Conservation (phyloP, 2,329 filamentous ascomycete genomes). For the Scolecobasidium constrictum region DNA sequence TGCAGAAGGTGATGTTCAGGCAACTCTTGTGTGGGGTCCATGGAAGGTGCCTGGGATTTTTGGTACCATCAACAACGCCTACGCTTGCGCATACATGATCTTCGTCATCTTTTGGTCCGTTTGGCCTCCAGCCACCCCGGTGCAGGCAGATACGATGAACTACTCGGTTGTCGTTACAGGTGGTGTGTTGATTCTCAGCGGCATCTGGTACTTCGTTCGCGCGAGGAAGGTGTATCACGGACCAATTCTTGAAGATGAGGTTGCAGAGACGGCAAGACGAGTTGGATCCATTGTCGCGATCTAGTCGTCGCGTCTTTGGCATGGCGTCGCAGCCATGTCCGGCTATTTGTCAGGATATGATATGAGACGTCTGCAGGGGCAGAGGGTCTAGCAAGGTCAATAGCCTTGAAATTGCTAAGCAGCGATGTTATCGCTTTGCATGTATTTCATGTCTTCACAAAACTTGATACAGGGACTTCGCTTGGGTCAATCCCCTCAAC, state of each 20-base stretch:
- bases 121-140: constrained; percentile 30
- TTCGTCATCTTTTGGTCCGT: constrained; percentile 48
- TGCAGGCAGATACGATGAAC: constrained; percentile 31
- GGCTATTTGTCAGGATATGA: too few species aligned
- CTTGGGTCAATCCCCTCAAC: too few species aligned
- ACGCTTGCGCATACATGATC: constrained; percentile 41
- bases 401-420: too few species aligned
- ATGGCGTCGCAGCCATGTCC: too few species aligned
- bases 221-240: constrained; percentile 26
- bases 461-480: too few species aligned
- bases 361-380: too few species aligned
- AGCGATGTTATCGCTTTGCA: too few species aligned
- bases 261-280: constrained; percentile 17
- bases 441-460: too few species aligned
- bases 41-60: constrained; percentile 41
- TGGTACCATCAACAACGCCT: constrained; percentile 43
- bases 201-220: constrained; percentile 24
- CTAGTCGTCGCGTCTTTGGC: too few species aligned
- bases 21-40: constrained; percentile 41
- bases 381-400: too few species aligned
- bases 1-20: constrained; percentile 15
- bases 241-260: constrained; percentile 25
- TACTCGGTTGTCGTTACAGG: constrained; percentile 27
- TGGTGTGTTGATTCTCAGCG: constrained; percentile 26
- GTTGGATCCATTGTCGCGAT: constrained; percentile 13